Evolutionary conservation across 108 stramenopile species (phyloP), one percentile per base, ranked within the genome.

Genomic region (Cyclotella kingstonii): DNA sequence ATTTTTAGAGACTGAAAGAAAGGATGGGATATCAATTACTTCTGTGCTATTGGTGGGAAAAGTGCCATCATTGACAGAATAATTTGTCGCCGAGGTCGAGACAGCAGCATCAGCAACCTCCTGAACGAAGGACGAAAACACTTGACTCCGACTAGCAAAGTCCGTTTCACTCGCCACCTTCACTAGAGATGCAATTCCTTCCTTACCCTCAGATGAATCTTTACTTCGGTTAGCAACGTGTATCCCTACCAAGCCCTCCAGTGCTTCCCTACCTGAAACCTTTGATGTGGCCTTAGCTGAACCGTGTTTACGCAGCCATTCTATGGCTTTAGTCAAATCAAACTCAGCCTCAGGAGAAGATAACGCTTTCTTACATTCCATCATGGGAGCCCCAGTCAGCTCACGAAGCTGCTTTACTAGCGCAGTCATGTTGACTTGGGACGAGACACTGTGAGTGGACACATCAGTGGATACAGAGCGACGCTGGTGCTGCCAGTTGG

Each of bases 311-410:
- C 90, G 84, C 23, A 91, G 61, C 87, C 87, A 91, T 63, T 91
- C 90, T 63, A 74, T 56, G n/a, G 90, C 85, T 26, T 65, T 53
- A 18, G 72, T 40, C 8, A 83, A 27, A 29, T 76, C 67, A 28
- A 49, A 15, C 43, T 81, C 71, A 7, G 79, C 77, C 27, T 76
- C 82, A 15, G 71, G 64, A 19, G 83, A 73, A 29, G 73, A 38
- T 54, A 91, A 56, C 1, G 90, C 90, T 51, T 86, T 91, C 48
- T 87, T 87, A 72, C 90, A 91, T 54, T 91, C 90, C 73, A 87
- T 86, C 77, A 91, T 87, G 6, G 90, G 90, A 14, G 90, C 90
- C 8, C 90, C 90, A 18, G 90, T 85, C 18, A 54, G 23, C 21
- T 60, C 48, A 30, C 90, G 81, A 14, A 91, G 67, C 55, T 84